Evolutionary conservation across 495 filamentous ascomycete species (phyloP).

Genomic region (Ascobolus immersus): DNA sequence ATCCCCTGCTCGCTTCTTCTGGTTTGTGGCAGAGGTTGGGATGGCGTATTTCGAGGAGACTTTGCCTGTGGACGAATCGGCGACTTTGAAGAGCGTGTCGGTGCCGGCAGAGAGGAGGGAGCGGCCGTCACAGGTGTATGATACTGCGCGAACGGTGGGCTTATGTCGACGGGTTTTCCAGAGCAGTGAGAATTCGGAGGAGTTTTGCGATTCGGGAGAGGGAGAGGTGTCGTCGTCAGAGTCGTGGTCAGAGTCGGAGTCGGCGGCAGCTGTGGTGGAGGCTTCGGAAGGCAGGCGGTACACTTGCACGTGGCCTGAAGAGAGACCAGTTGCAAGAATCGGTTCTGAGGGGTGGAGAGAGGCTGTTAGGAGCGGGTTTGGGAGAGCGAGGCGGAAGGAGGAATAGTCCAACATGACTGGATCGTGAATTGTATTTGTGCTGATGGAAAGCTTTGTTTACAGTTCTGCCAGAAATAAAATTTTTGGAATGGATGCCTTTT

Average conservation of each 20-base stretch:
- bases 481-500: too few species aligned
- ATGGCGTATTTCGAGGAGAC: slow-evolving; percentile 46
- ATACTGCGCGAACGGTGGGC: slow-evolving; percentile 60
- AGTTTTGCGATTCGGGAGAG: not conserved
- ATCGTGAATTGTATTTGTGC: too few species aligned
- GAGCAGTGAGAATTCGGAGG: slow-evolving; percentile 2
- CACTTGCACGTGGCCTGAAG: slow-evolving; percentile 63
- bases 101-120: slow-evolving; percentile 67
- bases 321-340: slow-evolving; percentile 61
- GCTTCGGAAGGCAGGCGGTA: slow-evolving; percentile 73
- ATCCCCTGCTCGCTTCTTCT: too few species aligned
- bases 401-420: too few species aligned
- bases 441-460: too few species aligned
- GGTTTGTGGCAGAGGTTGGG: slow-evolving; percentile 22
- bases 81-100: slow-evolving; percentile 73
- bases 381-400: too few species aligned
- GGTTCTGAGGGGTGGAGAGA: slow-evolving; percentile 62
- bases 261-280: slow-evolving; percentile 14
- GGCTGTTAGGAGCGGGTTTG: slow-evolving; percentile 69
- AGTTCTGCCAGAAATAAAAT: too few species aligned
- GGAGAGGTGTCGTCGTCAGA: slow-evolving; percentile 23
- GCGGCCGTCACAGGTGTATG: slow-evolving; percentile 50
- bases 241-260: slow-evolving; percentile 17
- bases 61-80: slow-evolving; percentile 48
- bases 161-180: slow-evolving; percentile 81